phyloP scores from a whole-genome alignment of 2,329 filamentous ascomycete species.

The Talaromyces funiculosus region DNA sequence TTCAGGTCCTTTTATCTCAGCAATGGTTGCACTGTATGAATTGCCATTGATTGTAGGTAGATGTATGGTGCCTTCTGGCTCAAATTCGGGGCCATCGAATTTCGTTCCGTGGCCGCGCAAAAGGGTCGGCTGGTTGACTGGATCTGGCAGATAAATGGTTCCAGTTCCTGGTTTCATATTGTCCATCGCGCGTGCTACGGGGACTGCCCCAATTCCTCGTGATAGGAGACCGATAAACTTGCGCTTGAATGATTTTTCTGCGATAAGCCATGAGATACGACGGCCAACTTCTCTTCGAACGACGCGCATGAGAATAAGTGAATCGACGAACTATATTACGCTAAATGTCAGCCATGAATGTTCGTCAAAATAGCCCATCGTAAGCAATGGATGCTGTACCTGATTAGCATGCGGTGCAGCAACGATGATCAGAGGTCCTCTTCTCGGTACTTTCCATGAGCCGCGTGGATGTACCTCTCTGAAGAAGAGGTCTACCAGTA shows the following conservation, averaged over 20 bases:
- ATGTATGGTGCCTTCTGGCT: constrained; percentile 77
- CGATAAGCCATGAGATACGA: constrained; percentile 86
- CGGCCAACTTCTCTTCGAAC: constrained; percentile 80
- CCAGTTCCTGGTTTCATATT: constrained; percentile 73
- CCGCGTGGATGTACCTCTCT: constrained; percentile 92
- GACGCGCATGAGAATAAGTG: constrained; percentile 85
- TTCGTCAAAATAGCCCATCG: not conserved
- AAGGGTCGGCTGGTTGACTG: constrained; percentile 74
- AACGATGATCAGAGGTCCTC: constrained; percentile 88
- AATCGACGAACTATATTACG: constrained; percentile 74
- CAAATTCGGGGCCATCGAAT: constrained; percentile 66
- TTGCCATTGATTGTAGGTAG: constrained; percentile 77
- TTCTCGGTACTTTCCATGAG: constrained; percentile 87
- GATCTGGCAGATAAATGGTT: constrained; percentile 82
- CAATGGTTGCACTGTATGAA: constrained; percentile 76
- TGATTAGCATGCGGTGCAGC: constrained; percentile 96
- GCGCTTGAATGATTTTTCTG: constrained; percentile 89
- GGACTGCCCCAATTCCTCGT: constrained; percentile 77
- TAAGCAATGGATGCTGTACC: constrained; percentile 43
- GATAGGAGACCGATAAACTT: constrained; percentile 84
- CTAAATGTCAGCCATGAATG: constrained; percentile 13
- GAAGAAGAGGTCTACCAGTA: constrained; percentile 95
- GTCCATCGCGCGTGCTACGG: constrained; percentile 90
- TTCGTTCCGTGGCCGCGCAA: constrained; percentile 74
- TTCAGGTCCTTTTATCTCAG: constrained; percentile 70